phyloP scores from a whole-genome alignment of 2,329 filamentous ascomycete species.

The Aspergillus glaucus region DNA sequence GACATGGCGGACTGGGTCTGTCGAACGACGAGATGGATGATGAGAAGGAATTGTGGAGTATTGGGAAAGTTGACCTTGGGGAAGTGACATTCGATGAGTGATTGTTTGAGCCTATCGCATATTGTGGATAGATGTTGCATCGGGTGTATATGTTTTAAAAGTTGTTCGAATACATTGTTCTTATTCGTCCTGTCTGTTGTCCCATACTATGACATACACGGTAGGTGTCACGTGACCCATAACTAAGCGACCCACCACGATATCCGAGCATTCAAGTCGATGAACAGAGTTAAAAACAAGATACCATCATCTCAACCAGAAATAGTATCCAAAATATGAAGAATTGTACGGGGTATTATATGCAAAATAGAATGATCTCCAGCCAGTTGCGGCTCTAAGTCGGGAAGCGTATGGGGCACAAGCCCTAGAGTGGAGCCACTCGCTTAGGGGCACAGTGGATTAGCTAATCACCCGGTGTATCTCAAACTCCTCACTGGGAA shows the following conservation, averaged over 20 bases:
- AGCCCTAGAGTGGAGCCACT: conserved; percentile 34
- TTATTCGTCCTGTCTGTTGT: too few species aligned
- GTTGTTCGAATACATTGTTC: too few species aligned
- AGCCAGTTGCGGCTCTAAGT: conserved; percentile 4
- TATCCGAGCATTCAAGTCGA: too few species aligned
- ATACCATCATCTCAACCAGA: too few species aligned
- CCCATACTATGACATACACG: too few species aligned
- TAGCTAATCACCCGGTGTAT: conserved; percentile 35
- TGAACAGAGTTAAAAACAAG: too few species aligned
- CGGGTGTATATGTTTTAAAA: conserved; percentile 5
- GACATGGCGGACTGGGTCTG: conserved; percentile 75
- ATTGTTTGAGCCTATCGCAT: conserved; percentile 17
- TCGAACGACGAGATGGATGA: conserved; percentile 90
- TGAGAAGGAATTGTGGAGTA: conserved; percentile 91
- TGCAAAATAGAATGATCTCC: not conserved
- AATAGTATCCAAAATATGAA: too few species aligned
- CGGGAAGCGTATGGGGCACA: conserved; percentile 21
- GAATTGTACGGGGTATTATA: too few species aligned
- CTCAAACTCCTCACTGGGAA: conserved; percentile 37
- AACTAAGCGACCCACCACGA: too few species aligned
- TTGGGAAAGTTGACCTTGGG: conserved; percentile 79
- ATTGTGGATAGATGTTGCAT: conserved; percentile 17
- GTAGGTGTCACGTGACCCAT: too few species aligned
- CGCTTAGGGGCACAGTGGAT: conserved; percentile 34
- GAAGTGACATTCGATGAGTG: conserved; percentile 44